Evolutionary conservation across 148 eudicot species (phyloP).

Genomic region (Spergularia bocconei): DNA sequence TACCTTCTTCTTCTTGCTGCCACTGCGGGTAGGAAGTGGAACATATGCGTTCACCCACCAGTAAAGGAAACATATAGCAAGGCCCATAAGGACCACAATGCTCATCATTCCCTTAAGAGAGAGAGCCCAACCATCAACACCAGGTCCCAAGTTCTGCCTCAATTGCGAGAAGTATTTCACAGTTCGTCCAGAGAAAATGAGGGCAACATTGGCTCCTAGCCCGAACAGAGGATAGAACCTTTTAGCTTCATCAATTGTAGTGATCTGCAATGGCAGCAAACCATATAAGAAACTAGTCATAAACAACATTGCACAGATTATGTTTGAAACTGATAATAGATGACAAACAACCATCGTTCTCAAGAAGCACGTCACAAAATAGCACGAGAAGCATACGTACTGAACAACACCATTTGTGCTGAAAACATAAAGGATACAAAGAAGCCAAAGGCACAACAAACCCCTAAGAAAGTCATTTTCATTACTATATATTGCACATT

Average conservation of each 20-base stretch:
- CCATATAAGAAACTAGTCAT: slow-evolving; percentile 7
- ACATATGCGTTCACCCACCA: slow-evolving; percentile 95
- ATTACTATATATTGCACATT: background rate
- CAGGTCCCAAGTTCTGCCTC: slow-evolving; percentile 79
- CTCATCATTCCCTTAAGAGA: slow-evolving; percentile 98
- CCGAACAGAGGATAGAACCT: slow-evolving; percentile 93
- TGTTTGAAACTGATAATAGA: background rate
- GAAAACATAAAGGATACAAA: background rate
- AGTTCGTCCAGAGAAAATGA: slow-evolving; percentile 94
- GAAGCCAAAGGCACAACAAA: background rate
- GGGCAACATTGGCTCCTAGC: slow-evolving; percentile 97
- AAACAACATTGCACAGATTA: background rate
- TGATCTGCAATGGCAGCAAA: slow-evolving; percentile 55
- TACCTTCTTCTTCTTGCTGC: slow-evolving; percentile 94
- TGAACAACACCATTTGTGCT: too few species aligned
- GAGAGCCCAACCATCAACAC: slow-evolving; percentile 98
- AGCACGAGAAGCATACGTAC: background rate
- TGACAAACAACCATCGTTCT: background rate
- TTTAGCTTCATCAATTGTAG: slow-evolving; percentile 95
- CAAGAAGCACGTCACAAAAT: too few species aligned
- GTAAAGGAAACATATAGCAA: slow-evolving; percentile 69
- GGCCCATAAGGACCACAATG: slow-evolving; percentile 87
- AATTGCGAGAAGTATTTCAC: slow-evolving; percentile 91
- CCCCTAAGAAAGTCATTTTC: background rate
- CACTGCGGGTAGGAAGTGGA: slow-evolving; percentile 78